Percentiles rank a stretch among this genome's conserved stretches.
These are phyloP conservation scores for Strobilomyces dryophilus DNA, from an alignment of 768 basidiomycete genomes.

Conservation along the genomic window DNA sequence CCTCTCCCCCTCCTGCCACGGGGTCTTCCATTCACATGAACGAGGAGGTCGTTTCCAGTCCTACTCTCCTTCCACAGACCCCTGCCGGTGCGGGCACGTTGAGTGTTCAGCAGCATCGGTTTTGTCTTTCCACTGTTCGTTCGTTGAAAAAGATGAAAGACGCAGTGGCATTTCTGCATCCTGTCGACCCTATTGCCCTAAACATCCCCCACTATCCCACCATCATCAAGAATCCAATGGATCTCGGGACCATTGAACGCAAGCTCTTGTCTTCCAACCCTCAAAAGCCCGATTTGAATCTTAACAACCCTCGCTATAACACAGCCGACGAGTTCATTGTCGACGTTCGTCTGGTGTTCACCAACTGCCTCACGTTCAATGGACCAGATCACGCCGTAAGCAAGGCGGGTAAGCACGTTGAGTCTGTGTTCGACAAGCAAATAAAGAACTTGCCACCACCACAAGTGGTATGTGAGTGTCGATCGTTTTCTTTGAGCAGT, in stretches of 20 bases:
- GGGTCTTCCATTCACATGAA: slow-evolving; percentile 32
- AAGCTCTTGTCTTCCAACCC: slow-evolving; percentile 82
- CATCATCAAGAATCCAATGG: slow-evolving; percentile 91
- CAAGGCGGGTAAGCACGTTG: slow-evolving; percentile 75
- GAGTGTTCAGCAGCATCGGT: slow-evolving; percentile 70
- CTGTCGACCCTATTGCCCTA: slow-evolving; percentile 84
- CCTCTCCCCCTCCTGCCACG: slow-evolving; percentile 69
- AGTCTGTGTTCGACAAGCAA: slow-evolving; percentile 84
- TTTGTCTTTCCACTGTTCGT: slow-evolving; percentile 72
- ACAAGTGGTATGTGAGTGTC: slow-evolving; percentile 58
- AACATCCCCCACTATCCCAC: slow-evolving; percentile 84
- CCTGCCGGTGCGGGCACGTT: slow-evolving; percentile 37
- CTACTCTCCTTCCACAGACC: slow-evolving; percentile 6
- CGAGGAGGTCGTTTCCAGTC: slow-evolving; percentile 20
- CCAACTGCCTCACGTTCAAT: slow-evolving; percentile 89
- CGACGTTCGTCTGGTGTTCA: slow-evolving; percentile 86
- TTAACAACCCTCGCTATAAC: slow-evolving; percentile 69
- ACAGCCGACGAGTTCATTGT: slow-evolving; percentile 75
- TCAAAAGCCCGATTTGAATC: slow-evolving; percentile 66
- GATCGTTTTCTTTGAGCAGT: slow-evolving; percentile 11
- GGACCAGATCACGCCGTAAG: slow-evolving; percentile 83
- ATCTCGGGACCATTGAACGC: slow-evolving; percentile 86
- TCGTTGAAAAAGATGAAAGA: slow-evolving; percentile 86
- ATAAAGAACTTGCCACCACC: slow-evolving; percentile 77
- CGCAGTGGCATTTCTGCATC: slow-evolving; percentile 71